Base-by-base conservation (phyloP, 2,329 filamentous ascomycete species). In the Endothia cerciana region DNA sequence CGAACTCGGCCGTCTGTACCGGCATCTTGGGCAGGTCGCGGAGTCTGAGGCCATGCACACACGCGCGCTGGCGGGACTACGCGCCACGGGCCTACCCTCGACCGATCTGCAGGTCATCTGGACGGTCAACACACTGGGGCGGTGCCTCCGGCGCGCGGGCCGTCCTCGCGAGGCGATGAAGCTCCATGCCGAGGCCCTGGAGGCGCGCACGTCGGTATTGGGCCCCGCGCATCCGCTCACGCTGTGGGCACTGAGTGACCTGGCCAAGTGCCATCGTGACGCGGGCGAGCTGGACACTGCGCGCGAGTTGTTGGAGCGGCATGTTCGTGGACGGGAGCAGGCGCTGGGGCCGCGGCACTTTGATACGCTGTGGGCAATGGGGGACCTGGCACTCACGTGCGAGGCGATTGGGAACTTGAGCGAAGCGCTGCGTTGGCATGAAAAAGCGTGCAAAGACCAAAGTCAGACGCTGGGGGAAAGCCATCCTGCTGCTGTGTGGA, bases 351-450 rank as follows among this genome's bases (percentile, higher is more conserved):
- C 4, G 53, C 36, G 11, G 17, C 30, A 56, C 28, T 36, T 36
- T n/a, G 53, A 56, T 38, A 56, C 53, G 19, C 36, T 56, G 28
- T 56, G 53, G 53, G 28, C 53, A n/a, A 56, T 56, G 28, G 36
- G 36, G 30, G 53, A 56, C 28, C 36, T 56, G 28, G 53, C n/a
- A 15, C 36, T 56, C 7, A n/a, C 36, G 28, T 56, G 19, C 15
- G 53, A 56, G 19, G 19, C 28, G 53, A 36, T 36, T 15, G 53
- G 53, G 4, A 28, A 56, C 13, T 2, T 36, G 36, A n/a, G 19
- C 15, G 36, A 36, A 25, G 53, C 28, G 30, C 8, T 56, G 30
- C 28, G 6, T 7, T 36, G 30, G 53, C 53, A 56, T 38, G 53
- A 56, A 15, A 56, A 25, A 25, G 53, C 30, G 17, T 33, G 30